These are phyloP conservation scores for Backusella australiensis DNA, from an alignment of 192 early-diverging fungal genomes.

Conservation along the genomic window DNA sequence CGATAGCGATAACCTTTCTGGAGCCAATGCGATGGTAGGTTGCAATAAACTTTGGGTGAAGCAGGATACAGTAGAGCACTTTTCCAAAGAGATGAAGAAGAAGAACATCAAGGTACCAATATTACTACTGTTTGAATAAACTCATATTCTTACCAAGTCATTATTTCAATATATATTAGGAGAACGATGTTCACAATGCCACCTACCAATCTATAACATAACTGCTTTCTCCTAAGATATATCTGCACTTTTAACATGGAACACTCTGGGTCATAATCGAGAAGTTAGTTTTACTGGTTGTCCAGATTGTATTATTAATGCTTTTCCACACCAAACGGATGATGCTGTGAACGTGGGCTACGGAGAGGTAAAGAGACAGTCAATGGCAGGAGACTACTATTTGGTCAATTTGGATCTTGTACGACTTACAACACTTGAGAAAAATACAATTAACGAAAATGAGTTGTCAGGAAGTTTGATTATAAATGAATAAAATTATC, in stretches of 20 bases:
- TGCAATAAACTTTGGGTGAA: too few species aligned
- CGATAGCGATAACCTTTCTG: too few species aligned
- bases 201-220: background rate
- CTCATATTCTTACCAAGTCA: too few species aligned
- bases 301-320: constrained; percentile 17
- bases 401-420: constrained; percentile 19
- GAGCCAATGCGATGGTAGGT: too few species aligned
- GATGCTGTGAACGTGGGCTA: background rate
- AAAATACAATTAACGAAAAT: constrained; percentile 7
- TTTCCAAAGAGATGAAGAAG: too few species aligned
- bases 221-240: background rate
- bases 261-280: background rate
- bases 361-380: constrained; percentile 8
- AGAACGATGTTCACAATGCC: too few species aligned
- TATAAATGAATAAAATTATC: background rate
- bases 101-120: background rate
- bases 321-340: constrained; percentile 18
- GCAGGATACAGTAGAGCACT: too few species aligned
- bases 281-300: constrained; percentile 10
- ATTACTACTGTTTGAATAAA: background rate
- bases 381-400: constrained; percentile 11
- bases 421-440: constrained; percentile 7
- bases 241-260: background rate
- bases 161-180: too few species aligned
- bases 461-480: background rate